Evolutionary conservation across 306 rosid genomes (phyloP).

Genomic region (Corylus heterophylla): DNA sequence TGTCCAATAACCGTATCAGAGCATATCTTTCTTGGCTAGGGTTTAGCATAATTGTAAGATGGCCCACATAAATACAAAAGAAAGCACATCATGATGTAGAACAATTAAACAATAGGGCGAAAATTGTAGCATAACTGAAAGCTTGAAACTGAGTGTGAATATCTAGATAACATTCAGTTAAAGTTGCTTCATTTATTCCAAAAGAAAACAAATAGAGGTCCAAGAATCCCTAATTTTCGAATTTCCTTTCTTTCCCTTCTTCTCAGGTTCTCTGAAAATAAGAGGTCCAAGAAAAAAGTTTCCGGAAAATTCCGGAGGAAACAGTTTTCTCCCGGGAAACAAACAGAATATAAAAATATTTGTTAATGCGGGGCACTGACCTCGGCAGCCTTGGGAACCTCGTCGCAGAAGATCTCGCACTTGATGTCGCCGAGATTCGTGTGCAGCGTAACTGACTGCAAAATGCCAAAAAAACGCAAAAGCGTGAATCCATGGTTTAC

Average conservation of each 20-base stretch:
- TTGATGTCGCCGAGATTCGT: constrained; percentile 95
- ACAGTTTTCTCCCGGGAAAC: background rate
- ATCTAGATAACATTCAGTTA: background rate
- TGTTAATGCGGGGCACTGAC: constrained; percentile 26
- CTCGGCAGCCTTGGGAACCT: constrained; percentile 87
- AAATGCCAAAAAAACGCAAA: background rate
- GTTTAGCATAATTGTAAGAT: background rate
- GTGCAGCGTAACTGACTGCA: constrained; percentile 84
- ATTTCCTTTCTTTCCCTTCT: background rate
- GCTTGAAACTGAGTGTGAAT: background rate
- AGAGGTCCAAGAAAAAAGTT: background rate
- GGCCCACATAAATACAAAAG: background rate
- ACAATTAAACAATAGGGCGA: background rate
- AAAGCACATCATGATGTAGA: background rate
- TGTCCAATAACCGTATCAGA: background rate
- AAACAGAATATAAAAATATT: constrained; percentile 4
- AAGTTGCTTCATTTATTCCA: background rate
- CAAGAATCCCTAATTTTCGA: too few species aligned
- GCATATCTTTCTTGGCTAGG: background rate
- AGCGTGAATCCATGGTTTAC: background rate
- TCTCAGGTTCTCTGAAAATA: background rate
- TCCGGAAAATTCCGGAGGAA: background rate
- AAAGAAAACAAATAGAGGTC: too few species aligned
- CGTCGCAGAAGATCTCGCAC: constrained; percentile 93
- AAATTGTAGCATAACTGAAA: background rate